Percentiles rank a stretch among this genome's conserved stretches.
phyloP scores from a whole-genome alignment of 768 basidiomycete genomes.

The Naganishia randhawae region DNA sequence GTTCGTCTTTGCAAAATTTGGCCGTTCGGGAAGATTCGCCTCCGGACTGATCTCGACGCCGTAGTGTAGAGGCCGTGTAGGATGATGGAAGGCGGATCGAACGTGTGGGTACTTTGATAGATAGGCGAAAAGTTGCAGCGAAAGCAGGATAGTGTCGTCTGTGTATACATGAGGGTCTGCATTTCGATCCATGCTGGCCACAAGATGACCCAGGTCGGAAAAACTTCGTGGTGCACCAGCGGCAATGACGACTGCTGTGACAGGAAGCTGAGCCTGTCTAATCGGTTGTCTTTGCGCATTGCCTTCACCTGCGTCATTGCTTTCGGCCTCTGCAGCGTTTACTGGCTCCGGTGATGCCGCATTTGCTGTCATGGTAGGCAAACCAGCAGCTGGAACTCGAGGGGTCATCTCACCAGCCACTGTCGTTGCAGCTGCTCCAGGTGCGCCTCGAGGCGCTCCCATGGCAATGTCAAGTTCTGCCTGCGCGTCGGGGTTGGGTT shows the following conservation, averaged over 20 bases:
- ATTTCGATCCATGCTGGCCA: conserved; percentile 31
- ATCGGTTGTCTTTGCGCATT: neutral
- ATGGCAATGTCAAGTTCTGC: conserved; percentile 33
- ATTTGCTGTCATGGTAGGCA: neutral
- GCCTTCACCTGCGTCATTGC: neutral
- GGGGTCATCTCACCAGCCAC: conserved; percentile 30
- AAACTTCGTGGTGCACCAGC: conserved; percentile 50
- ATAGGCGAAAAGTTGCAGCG: conserved; percentile 89
- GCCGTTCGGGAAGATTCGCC: conserved; percentile 44
- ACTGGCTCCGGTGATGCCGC: conserved; percentile 2
- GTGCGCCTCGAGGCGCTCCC: conserved; percentile 31
- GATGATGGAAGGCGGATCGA: conserved; percentile 89
- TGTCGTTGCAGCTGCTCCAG: conserved; percentile 28
- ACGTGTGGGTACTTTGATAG: conserved; percentile 98
- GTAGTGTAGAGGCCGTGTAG: conserved; percentile 51
- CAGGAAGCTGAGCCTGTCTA: conserved; percentile 8
- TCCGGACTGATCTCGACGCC: conserved; percentile 41
- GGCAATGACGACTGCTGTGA: conserved; percentile 38
- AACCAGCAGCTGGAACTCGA: conserved; percentile 21
- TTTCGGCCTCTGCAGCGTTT: neutral
- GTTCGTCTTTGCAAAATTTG: conserved; percentile 46
- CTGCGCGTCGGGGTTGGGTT: conserved; percentile 31
- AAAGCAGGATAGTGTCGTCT: conserved; percentile 88
- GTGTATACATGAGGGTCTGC: conserved; percentile 58
- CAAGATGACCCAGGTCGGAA: conserved; percentile 46